These are phyloP conservation scores for Xylariaceae sp. DNA, from an alignment of 2,329 filamentous ascomycete genomes.

Conservation along the genomic window DNA sequence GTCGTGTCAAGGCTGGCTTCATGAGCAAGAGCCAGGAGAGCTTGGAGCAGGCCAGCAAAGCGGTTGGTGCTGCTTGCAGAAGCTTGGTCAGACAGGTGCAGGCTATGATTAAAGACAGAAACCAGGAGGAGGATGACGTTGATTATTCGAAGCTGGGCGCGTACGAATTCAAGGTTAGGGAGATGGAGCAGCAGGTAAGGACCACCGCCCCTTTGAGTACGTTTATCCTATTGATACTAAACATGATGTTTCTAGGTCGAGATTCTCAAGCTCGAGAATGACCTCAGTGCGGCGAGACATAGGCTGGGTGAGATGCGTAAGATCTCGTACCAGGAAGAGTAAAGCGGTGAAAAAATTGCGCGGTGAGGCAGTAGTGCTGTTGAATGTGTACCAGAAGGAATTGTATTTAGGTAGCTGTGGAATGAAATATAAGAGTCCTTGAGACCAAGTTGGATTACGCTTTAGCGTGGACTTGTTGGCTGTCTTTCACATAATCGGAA, in stretches of 20 bases:
- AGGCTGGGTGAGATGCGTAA: conserved; percentile 96
- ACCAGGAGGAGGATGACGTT: conserved; percentile 74
- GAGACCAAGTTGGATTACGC: too few relatives aligned
- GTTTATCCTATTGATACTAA: background rate
- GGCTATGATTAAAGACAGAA: conserved; percentile 83
- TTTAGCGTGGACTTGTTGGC: too few relatives aligned
- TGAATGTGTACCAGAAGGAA: background rate
- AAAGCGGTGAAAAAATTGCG: conserved; percentile 11
- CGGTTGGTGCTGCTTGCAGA: conserved; percentile 84
- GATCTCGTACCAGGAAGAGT: conserved; percentile 85
- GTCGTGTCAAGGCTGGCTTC: conserved; percentile 93
- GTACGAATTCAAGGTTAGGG: conserved; percentile 96
- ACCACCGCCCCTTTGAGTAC: background rate
- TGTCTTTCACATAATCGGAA: too few relatives aligned
- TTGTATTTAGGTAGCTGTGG: too few relatives aligned
- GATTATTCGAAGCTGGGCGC: conserved; percentile 86
- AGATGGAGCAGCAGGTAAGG: conserved; percentile 98
- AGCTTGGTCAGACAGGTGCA: conserved; percentile 90
- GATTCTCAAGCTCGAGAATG: conserved; percentile 92
- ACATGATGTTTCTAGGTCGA: conserved; percentile 65
- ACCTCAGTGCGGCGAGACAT: conserved; percentile 71
- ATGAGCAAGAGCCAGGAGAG: conserved; percentile 96
- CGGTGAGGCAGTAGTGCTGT: background rate
- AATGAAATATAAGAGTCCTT: too few relatives aligned
- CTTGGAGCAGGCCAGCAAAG: conserved; percentile 86